A percentile compares a stretch with the other conserved stretches of the same genome.
These are phyloP conservation scores for Colletotrichum camelliae DNA, from an alignment of 2,329 filamentous ascomycete species.

Conservation along the genomic window DNA sequence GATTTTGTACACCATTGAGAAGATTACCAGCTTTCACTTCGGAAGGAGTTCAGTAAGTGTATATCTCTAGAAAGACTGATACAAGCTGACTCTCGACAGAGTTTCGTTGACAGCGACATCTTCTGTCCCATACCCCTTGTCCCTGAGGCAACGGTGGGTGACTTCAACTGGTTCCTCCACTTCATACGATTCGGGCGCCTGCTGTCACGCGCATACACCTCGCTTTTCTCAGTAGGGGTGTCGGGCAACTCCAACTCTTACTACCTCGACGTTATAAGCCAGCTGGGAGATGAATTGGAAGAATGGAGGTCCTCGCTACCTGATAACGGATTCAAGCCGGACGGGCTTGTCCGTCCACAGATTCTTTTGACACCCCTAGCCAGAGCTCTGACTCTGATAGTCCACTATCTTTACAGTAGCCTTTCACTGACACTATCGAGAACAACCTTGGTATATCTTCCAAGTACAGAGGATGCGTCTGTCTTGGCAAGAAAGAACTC, in stretches of 20 bases:
- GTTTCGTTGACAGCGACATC: constrained; percentile 36
- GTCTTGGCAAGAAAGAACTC: constrained; percentile 14
- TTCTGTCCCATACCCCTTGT: constrained; percentile 31
- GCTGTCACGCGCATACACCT: constrained; percentile 31
- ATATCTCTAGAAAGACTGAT: rapidly evolving
- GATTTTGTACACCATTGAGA: constrained; percentile 31
- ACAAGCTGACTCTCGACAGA: constrained; percentile 7
- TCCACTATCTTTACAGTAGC: constrained; percentile 33
- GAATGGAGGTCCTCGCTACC: constrained; percentile 33
- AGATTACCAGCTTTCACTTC: constrained; percentile 32
- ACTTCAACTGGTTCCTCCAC: constrained; percentile 31
- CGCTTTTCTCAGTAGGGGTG: constrained; percentile 33
- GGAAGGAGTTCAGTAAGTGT: constrained; percentile 32
- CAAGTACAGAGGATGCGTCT: background rate
- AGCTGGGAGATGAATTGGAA: constrained; percentile 31
- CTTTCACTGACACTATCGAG: constrained; percentile 30
- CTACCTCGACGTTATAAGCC: constrained; percentile 30
- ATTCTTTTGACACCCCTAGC: constrained; percentile 2
- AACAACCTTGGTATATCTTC: constrained; percentile 26
- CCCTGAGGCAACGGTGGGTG: constrained; percentile 25
- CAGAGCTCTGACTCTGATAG: constrained; percentile 19
- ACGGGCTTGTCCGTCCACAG: constrained; percentile 10
- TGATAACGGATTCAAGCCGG: constrained; percentile 19
- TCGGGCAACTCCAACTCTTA: constrained; percentile 27
- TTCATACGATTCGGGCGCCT: constrained; percentile 30